A percentile compares a stretch with the other conserved stretches of the same genome.
Conservation (phyloP, 2,329 filamentous ascomycete genomes). For the Zarea fungicola region DNA sequence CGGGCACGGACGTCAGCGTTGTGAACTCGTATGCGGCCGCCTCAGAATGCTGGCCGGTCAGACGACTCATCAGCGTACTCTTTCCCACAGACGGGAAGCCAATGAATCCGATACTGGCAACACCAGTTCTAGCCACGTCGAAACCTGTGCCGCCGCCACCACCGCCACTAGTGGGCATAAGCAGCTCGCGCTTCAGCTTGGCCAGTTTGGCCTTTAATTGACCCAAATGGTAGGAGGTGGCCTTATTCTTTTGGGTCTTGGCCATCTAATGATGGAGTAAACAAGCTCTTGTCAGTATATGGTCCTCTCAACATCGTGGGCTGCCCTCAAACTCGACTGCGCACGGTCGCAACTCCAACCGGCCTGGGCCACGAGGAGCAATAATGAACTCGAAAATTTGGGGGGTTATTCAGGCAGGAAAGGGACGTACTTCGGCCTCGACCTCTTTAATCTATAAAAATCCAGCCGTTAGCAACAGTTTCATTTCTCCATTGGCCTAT, state of each 20-base stretch:
- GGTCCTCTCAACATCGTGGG: neutral
- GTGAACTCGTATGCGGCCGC: slow-evolving; percentile 98
- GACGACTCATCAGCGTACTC: slow-evolving; percentile 89
- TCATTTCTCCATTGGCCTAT: neutral
- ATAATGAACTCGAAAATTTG: no score
- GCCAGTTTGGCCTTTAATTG: slow-evolving; percentile 97
- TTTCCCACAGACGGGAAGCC: slow-evolving; percentile 98
- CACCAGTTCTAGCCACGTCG: slow-evolving; percentile 95
- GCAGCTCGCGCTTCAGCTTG: slow-evolving; percentile 92
- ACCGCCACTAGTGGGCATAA: slow-evolving; percentile 79
- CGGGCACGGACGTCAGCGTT: slow-evolving; percentile 92
- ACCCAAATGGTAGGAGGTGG: slow-evolving; percentile 86
- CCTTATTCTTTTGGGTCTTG: slow-evolving; percentile 95
- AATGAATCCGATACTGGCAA: slow-evolving; percentile 95
- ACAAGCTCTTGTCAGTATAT: slow-evolving; percentile 11
- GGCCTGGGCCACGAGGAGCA: no score
- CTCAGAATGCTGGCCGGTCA: slow-evolving; percentile 97
- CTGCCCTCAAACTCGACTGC: no score
- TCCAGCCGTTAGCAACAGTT: slow-evolving; percentile 15
- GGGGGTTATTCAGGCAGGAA: no score
- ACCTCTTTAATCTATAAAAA: slow-evolving; percentile 92
- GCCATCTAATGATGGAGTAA: slow-evolving; percentile 62
- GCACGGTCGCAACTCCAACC: no score
- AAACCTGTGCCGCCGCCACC: slow-evolving; percentile 85
- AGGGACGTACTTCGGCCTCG: slow-evolving; percentile 85